Evolutionary conservation across 1,284 basidiomycete genomes (phyloP), one percentile per base, ranked within the genome.

Genomic region (Moniliella sp.): DNA sequence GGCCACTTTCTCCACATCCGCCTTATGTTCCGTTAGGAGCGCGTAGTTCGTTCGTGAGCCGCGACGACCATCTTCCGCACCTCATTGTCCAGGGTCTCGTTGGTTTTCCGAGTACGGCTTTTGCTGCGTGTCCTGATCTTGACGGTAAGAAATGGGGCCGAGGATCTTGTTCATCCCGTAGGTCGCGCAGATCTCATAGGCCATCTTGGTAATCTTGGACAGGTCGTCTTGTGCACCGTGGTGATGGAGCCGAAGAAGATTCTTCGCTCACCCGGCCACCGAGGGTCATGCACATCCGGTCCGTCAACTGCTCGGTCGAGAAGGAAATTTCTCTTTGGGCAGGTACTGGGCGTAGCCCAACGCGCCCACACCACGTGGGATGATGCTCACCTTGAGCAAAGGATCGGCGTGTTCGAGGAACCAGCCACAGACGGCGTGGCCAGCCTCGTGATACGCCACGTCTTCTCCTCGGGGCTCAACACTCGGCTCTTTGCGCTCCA

Each of bases 41-140:
- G 69, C 13, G 71, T 78, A 26, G 86, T 94, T 33, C 84, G 72
- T 43, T 71, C 66, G 60, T 97, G 83, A 1, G 83, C n/a, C n/a
- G n/a, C n/a, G n/a, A n/a, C n/a, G n/a, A n/a, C n/a, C n/a, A n/a
- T n/a, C n/a, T n/a, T n/a, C n/a, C n/a, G n/a, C n/a, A n/a, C n/a
- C n/a, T n/a, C n/a, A n/a, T n/a, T n/a, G n/a, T n/a, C n/a, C n/a
- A n/a, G n/a, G n/a, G n/a, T n/a, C n/a, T n/a, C n/a, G n/a, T n/a
- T 81, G 0, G 88, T 99, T 79, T 69, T 99, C 88, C 45, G 78
- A 84, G 69, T 93, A 97, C 1, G 88, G 88, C 63, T 97, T 97
- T 45, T 81, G 81, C 76, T 84, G 88, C 21, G 71, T 68, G 61
- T 93, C 84, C 35, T 75, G 75, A 29, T 80, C 71, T 18, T 78